Evolutionary conservation across 345 rosid species (phyloP), one percentile per base, ranked within the genome.

Genomic region (Raphanus raphanistrum): DNA sequence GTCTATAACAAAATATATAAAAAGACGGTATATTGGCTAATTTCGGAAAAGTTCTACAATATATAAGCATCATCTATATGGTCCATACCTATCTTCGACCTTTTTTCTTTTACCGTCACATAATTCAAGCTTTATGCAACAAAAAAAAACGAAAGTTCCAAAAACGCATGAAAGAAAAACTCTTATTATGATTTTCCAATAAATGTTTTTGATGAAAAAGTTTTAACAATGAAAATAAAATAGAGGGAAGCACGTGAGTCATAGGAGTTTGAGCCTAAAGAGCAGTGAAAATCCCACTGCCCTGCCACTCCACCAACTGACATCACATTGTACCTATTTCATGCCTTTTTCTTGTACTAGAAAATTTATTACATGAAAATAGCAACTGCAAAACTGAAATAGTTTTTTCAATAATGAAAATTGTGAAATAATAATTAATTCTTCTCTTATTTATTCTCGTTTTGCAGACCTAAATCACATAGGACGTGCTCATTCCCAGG

Each of bases 231-330:
- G 63, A 50, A 63, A 77, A 35, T 3, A 17, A n/a, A 35, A 29
- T 21, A 68, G 78, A 79, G 78, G 82, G 78, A 73, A 73, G 78
- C 82, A 73, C 82, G 73, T 73, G 82, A 73, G 60, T 13, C 70
- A 73, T 73, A 62, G 82, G 78, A 59, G 70, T 67, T 52, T 62
- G 82, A 79, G 78, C 82, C 78, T 35, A 54, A 72, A 52, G 66
- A 67, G 70, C 52, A 62, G 74, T 54, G 78, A 61, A 72, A 73
- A 79, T 72, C 78, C 74, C 82, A 79, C 63, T 64, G 64, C 43
- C 50, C 78, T 79, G 82, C 70, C 59, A 67, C 70, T 68, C 82
- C 77, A 79, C 78, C 78, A 60, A 72, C 82, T 79, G 75, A 73
- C 82, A 79, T 54, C 82, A 79, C 71, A 68, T 73, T 79, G 54